Conservation (phyloP, 768 basidiomycete species). For the Boletus huronensis region DNA sequence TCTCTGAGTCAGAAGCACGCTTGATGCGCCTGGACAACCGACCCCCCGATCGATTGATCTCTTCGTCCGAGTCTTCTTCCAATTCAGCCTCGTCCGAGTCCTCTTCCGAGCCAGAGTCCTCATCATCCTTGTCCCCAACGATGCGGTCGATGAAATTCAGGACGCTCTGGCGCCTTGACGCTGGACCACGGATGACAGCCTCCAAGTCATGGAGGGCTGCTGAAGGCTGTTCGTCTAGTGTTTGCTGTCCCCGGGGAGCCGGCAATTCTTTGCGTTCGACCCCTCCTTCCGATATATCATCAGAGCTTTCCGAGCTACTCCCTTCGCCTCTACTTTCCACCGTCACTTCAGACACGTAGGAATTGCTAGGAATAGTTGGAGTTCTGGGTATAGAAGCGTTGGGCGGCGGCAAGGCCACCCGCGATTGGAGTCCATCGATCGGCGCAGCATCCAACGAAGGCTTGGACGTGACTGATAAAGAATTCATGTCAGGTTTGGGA, state of each 20-base stretch:
- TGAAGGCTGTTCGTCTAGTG: background rate
- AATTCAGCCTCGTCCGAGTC: slow-evolving; percentile 35
- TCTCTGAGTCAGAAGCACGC: slow-evolving; percentile 32
- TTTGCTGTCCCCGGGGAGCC: background rate
- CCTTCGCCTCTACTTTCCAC: slow-evolving; percentile 38
- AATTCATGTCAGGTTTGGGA: slow-evolving; percentile 9
- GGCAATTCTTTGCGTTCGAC: slow-evolving; percentile 12
- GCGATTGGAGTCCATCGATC: slow-evolving; percentile 1
- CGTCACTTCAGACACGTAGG: slow-evolving; percentile 35
- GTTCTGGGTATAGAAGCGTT: slow-evolving; percentile 6
- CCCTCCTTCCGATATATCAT: slow-evolving; percentile 19
- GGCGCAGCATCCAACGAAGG: background rate
- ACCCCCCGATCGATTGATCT: slow-evolving; percentile 32
- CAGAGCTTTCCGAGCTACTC: slow-evolving; percentile 38
- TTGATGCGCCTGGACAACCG: slow-evolving; percentile 32
- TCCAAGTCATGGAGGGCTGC: slow-evolving; percentile 33
- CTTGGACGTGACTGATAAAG: slow-evolving; percentile 2
- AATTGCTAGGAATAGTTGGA: slow-evolving; percentile 29
- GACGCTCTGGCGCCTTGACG: slow-evolving; percentile 16
- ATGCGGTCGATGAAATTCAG: slow-evolving; percentile 30
- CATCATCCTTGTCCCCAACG: slow-evolving; percentile 29
- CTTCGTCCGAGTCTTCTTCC: slow-evolving; percentile 39
- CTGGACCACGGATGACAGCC: slow-evolving; percentile 41
- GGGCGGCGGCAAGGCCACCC: background rate
- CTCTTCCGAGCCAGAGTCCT: slow-evolving; percentile 38